These are phyloP conservation scores for Phylloporus sp. DNA, from an alignment of 768 basidiomycete genomes.

Conservation along the genomic window DNA sequence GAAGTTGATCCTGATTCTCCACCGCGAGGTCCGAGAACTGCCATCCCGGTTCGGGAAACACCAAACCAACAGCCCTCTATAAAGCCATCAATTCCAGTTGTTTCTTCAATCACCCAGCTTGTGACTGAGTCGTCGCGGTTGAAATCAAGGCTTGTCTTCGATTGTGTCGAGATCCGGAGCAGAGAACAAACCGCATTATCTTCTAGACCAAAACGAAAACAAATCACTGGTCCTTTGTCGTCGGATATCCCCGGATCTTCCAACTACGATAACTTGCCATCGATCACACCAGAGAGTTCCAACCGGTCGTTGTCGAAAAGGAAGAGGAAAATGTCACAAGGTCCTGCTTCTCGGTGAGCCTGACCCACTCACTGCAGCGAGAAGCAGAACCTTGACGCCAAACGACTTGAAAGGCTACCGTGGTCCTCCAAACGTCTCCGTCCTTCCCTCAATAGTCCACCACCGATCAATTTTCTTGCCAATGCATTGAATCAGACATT, in stretches of 20 bases:
- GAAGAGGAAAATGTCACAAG: conserved; percentile 17
- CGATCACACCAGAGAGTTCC: background rate
- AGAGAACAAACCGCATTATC: background rate
- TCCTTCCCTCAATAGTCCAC: background rate
- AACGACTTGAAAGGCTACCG: conserved; percentile 21
- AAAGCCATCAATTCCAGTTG: background rate
- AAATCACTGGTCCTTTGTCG: background rate
- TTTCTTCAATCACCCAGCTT: background rate
- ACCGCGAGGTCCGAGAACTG: background rate
- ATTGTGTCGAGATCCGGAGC: conserved; percentile 18
- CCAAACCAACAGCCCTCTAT: background rate
- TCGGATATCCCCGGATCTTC: background rate
- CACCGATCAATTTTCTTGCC: conserved; percentile 14
- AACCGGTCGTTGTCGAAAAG: conserved; percentile 5
- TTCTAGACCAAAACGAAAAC: conserved; percentile 15
- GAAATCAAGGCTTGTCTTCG: conserved; percentile 19
- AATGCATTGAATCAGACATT: conserved; percentile 28
- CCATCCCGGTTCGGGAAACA: background rate
- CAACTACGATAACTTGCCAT: background rate
- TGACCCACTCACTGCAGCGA: conserved; percentile 24
- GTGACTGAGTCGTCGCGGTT: background rate
- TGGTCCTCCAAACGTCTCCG: background rate
- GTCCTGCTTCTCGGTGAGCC: conserved; percentile 31
- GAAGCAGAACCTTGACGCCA: conserved; percentile 28
- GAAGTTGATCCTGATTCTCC: conserved; percentile 19